Conservation (phyloP, 1,284 basidiomycete genomes). For the Melanopsichium pennsylvanicum region DNA sequence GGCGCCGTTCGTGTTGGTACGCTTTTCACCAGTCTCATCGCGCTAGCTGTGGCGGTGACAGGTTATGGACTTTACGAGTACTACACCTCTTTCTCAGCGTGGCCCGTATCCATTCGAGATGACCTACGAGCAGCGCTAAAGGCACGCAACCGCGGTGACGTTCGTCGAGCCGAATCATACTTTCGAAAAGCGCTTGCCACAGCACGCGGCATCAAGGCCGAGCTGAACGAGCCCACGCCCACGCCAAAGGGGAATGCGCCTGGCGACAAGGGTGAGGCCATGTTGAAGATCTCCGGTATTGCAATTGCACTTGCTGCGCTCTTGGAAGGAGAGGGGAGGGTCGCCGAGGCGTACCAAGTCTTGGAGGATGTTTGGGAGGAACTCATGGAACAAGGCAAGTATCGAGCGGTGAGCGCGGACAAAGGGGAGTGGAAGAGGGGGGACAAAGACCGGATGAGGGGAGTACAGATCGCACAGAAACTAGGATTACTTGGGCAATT, state of each 20-base stretch:
- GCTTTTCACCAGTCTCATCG: conserved; percentile 44
- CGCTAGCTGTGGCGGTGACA: conserved; percentile 59
- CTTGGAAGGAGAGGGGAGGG: conserved; percentile 55
- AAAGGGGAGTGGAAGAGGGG: conserved; percentile 25
- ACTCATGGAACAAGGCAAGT: conserved; percentile 31
- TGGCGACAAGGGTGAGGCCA: conserved; percentile 18
- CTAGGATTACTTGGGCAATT: conserved; percentile 54
- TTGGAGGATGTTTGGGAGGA: conserved; percentile 58
- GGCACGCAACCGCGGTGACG: conserved; percentile 58
- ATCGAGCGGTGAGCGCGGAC: conserved; percentile 5
- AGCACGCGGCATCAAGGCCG: conserved; percentile 35
- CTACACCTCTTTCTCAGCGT: conserved; percentile 63
- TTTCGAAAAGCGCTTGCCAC: conserved; percentile 57
- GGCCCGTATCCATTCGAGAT: conserved; percentile 62
- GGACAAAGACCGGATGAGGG: conserved; percentile 54
- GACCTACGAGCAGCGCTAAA: conserved; percentile 63
- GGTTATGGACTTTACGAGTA: conserved; percentile 63
- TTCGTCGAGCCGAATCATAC: conserved; percentile 47
- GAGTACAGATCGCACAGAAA: conserved; percentile 58
- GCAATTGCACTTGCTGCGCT: conserved; percentile 61
- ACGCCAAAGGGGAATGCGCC: conserved; percentile 20
- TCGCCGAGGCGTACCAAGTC: conserved; percentile 41
- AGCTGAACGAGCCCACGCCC: conserved; percentile 35
- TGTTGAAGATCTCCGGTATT: conserved; percentile 64
- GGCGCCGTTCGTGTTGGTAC: conserved; percentile 34